Conservation (phyloP, 352 stramenopile genomes). For the Globisporangium megalacanthum region DNA sequence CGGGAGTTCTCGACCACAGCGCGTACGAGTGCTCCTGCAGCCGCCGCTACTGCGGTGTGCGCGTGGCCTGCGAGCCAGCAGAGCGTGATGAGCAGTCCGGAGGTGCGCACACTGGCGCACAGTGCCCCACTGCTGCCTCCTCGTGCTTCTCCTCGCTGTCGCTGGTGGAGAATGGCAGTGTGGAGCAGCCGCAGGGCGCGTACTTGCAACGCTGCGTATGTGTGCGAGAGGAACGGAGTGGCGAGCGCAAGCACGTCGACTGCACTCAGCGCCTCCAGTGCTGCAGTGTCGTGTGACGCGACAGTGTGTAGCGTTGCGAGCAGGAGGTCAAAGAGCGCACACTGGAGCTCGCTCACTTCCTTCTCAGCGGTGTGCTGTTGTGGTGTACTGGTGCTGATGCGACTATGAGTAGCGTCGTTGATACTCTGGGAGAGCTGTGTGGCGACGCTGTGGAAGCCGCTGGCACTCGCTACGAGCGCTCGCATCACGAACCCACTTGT, state of each 20-base stretch:
- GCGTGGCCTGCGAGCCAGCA: slow-evolving; percentile 12
- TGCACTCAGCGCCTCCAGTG: neutral
- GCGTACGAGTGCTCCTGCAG: slow-evolving; percentile 1
- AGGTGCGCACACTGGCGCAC: slow-evolving; percentile 4
- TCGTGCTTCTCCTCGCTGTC: too few species aligned
- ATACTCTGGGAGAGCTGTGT: neutral
- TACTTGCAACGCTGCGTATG: slow-evolving; percentile 8
- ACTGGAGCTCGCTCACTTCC: neutral
- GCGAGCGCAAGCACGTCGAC: neutral
- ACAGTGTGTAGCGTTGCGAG: neutral
- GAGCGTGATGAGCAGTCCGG: slow-evolving; percentile 9
- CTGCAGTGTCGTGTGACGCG: neutral
- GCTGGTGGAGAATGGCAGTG: neutral
- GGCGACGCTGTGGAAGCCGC: neutral
- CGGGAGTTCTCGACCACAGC: slow-evolving; percentile 4
- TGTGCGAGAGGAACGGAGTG: slow-evolving; percentile 3
- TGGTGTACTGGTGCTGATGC: neutral
- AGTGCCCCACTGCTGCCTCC: neutral
- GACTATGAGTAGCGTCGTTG: neutral
- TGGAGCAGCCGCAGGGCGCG: neutral
- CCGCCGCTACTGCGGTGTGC: neutral
- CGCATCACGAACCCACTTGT: neutral
- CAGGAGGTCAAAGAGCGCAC: slow-evolving; percentile 4
- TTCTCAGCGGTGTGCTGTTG: neutral
- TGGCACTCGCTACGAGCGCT: neutral